Conservation (phyloP, 441 rosid species). For the Populus hybrid region DNA sequence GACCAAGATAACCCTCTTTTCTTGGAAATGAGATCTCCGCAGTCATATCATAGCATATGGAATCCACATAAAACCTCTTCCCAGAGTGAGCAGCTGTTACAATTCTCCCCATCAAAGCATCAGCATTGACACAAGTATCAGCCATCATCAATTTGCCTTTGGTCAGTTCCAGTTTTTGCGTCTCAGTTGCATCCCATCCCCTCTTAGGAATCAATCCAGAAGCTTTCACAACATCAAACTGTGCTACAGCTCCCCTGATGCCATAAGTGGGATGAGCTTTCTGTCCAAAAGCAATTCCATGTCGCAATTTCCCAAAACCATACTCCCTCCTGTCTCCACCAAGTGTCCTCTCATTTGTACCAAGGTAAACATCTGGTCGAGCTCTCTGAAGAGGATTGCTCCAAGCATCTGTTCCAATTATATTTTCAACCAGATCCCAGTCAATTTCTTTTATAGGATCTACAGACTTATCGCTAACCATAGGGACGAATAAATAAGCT, state of each 20-base stretch:
- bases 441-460: conserved; percentile 82
- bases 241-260: conserved; percentile 98
- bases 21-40: conserved; percentile 96
- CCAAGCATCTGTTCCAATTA: conserved; percentile 69
- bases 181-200: conserved; percentile 35
- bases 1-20: conserved; percentile 99
- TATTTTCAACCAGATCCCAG: conserved; percentile 76
- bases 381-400: conserved; percentile 98
- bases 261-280: conserved; percentile 99
- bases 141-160: conserved; percentile 80
- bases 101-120: conserved; percentile 75
- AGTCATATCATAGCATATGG: conserved; percentile 85
- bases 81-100: conserved; percentile 99
- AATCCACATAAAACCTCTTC: conserved; percentile 96
- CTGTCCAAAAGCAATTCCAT: conserved; percentile 83
- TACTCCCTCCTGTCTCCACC: conserved; percentile 99
- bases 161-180: conserved; percentile 37
- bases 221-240: conserved; percentile 92
- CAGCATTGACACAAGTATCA: conserved; percentile 56
- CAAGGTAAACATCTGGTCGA: conserved; percentile 98
- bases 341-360: conserved; percentile 97
- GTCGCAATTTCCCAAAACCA: conserved; percentile 96
- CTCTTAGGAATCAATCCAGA: conserved; percentile 82
- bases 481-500: conserved; percentile 97
- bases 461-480: conserved; percentile 63